A percentile compares a stretch with the other conserved stretches of the same genome.
These are phyloP conservation scores for Vigna mungo DNA, from an alignment of 306 rosid species.

Conservation along the genomic window DNA sequence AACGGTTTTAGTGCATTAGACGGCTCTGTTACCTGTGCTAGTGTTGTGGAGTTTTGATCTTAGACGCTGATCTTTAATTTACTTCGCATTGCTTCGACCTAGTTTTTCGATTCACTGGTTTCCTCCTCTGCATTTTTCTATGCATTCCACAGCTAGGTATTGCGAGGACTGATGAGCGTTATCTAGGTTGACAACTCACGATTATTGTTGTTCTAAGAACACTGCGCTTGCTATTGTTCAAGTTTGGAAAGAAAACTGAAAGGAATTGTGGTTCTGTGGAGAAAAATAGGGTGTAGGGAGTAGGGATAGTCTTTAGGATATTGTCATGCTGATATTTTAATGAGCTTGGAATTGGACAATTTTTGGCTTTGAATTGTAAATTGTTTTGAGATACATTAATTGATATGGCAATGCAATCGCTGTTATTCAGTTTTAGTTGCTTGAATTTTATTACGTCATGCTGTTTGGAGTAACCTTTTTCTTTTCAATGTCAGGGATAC, in stretches of 20 bases:
- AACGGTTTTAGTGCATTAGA: constrained; percentile 22
- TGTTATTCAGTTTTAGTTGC: constrained; percentile 32
- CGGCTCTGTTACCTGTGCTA: neutral
- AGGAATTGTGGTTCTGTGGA: constrained; percentile 24
- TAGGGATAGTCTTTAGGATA: neutral
- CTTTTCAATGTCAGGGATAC: constrained; percentile 58
- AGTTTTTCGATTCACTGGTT: constrained; percentile 1
- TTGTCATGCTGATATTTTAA: neutral
- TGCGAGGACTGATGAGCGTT: neutral
- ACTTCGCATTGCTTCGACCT: constrained; percentile 35
- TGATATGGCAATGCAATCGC: neutral
- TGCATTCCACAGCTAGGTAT: neutral
- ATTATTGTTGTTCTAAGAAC: neutral
- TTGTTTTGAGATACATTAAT: neutral
- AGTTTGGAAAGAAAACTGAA: constrained; percentile 13
- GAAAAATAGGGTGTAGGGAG: neutral
- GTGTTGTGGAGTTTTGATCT: constrained; percentile 38
- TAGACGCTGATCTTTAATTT: neutral
- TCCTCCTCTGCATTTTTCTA: neutral
- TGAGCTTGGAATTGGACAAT: neutral
- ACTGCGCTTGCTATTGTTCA: neutral
- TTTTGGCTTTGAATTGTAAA: neutral
- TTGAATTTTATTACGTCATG: constrained; percentile 6
- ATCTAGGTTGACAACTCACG: neutral
- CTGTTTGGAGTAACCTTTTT: constrained; percentile 46